A percentile compares a stretch with the other conserved stretches of the same genome.
phyloP scores from a whole-genome alignment of 495 filamentous ascomycete species.

The Paragyromitra xinjiangensis region DNA sequence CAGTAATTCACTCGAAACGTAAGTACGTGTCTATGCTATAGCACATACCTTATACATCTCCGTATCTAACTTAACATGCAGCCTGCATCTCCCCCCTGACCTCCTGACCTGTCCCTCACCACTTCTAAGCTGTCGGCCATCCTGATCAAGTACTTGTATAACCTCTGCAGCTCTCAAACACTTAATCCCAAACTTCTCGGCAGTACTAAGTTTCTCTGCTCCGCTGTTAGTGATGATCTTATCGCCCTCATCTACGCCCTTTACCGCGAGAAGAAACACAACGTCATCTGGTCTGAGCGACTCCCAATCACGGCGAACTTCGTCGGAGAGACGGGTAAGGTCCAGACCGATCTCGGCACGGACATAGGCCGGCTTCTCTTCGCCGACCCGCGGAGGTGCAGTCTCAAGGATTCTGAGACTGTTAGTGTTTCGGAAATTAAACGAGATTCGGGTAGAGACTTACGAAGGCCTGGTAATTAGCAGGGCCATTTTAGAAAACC shows the following conservation, averaged over 20 bases:
- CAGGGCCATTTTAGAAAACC: conserved; percentile 91
- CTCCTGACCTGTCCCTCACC: conserved; percentile 61
- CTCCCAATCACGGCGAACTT: conserved; percentile 89
- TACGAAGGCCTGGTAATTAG: conserved; percentile 82
- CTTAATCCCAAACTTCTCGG: conserved; percentile 70
- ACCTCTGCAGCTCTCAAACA: conserved; percentile 84
- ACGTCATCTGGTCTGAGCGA: conserved; percentile 86
- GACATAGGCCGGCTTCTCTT: conserved; percentile 82
- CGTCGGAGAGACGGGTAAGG: conserved; percentile 76
- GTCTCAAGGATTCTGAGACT: conserved; percentile 75
- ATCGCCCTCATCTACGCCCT: conserved; percentile 63
- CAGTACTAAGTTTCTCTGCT: conserved; percentile 62
- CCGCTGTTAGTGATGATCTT: conserved; percentile 67
- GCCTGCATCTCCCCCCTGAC: conserved; percentile 71
- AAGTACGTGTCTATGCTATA: conserved; percentile 8
- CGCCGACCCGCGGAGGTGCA: conserved; percentile 82
- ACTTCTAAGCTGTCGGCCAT: conserved; percentile 73
- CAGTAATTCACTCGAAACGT: conserved; percentile 32
- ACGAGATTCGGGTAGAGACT: conserved; percentile 29
- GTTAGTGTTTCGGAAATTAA: conserved; percentile 30
- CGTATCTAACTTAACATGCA: conserved; percentile 85
- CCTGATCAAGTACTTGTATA: conserved; percentile 86
- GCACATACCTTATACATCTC: conserved; percentile 71
- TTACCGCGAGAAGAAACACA: conserved; percentile 82
- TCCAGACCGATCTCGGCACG: conserved; percentile 90